Conservation (phyloP, 805 yeast genomes). For the Sungouiozyma ichnusensis region DNA sequence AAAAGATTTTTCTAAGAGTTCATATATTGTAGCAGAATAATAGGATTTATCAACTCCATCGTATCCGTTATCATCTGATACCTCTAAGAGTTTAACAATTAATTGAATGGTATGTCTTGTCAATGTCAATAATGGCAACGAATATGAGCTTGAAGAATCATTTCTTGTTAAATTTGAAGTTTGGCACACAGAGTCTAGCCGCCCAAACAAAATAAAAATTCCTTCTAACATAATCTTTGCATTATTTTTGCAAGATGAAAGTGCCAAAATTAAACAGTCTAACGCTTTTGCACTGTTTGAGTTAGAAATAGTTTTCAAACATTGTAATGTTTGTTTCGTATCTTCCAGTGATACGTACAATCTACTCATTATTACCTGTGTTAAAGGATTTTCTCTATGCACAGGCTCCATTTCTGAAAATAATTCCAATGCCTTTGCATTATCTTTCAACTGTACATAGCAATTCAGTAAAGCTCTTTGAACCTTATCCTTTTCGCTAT, state of each 20-base stretch:
- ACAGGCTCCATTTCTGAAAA: conserved; percentile 18
- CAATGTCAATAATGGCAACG: conserved; percentile 17
- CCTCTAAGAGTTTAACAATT: conserved; percentile 20
- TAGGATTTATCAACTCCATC: neutral
- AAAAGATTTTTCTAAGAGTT: conserved; percentile 7
- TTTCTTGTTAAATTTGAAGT: neutral
- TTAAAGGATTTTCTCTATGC: conserved; percentile 19
- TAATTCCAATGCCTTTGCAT: conserved; percentile 13
- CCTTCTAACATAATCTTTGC: conserved; percentile 21
- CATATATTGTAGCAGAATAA: conserved; percentile 3
- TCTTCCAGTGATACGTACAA: conserved; percentile 11
- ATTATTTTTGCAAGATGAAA: conserved; percentile 22
- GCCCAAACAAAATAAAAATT: conserved; percentile 21
- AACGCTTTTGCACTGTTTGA: conserved; percentile 30
- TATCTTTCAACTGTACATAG: conserved; percentile 17
- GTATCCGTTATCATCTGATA: neutral
- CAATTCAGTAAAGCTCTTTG: conserved; percentile 30
- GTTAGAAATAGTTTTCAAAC: conserved; percentile 27
- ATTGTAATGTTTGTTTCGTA: conserved; percentile 6
- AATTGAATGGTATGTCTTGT: conserved; percentile 27
- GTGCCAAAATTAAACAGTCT: conserved; percentile 26
- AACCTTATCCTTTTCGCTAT: conserved; percentile 28
- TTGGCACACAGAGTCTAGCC: conserved; percentile 7
- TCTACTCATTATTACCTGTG: conserved; percentile 28
- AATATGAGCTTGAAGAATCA: neutral